Evolutionary conservation across 139 green algal genomes (phyloP).

Genomic region (Chlorella vulgaris): DNA sequence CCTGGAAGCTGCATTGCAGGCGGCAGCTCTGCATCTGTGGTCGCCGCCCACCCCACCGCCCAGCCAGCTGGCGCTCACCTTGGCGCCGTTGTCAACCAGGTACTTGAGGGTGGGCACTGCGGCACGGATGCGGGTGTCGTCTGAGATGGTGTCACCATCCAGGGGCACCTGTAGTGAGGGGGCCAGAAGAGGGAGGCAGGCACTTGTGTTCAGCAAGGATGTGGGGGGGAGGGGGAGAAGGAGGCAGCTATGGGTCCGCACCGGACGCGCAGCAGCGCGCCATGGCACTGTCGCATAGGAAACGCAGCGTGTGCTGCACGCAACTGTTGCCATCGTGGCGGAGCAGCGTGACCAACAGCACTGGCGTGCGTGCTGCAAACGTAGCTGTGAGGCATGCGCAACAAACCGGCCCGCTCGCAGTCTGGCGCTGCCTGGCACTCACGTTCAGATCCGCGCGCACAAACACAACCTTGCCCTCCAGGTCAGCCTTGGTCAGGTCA

Average conservation of each 20-base stretch:
- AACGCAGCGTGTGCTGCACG: too few relatives aligned
- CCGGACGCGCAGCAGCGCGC: too few relatives aligned
- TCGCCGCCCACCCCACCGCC: too few relatives aligned
- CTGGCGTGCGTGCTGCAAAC: too few relatives aligned
- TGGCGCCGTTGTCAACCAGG: constrained; percentile 96
- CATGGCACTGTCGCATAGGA: too few relatives aligned
- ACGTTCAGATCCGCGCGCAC: constrained; percentile 93
- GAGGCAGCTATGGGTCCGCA: too few relatives aligned
- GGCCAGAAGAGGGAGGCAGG: background rate
- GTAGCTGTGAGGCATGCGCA: too few relatives aligned
- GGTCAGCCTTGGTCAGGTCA: constrained; percentile 89
- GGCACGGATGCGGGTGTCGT: constrained; percentile 97
- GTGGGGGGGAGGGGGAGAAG: background rate
- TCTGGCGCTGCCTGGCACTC: background rate
- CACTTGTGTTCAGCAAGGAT: background rate
- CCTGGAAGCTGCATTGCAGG: too few relatives aligned
- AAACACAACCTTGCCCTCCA: constrained; percentile 94
- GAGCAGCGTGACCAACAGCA: too few relatives aligned
- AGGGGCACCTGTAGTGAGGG: constrained; percentile 78
- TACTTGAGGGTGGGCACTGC: constrained; percentile 97
- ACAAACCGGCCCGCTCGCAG: background rate
- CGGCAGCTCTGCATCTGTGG: too few relatives aligned
- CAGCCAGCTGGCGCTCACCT: constrained; percentile 63
- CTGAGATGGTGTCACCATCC: constrained; percentile 94
- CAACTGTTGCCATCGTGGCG: too few relatives aligned